phyloP scores from a whole-genome alignment of 2,329 filamentous ascomycete genomes.

The Monilinia fructicola region DNA sequence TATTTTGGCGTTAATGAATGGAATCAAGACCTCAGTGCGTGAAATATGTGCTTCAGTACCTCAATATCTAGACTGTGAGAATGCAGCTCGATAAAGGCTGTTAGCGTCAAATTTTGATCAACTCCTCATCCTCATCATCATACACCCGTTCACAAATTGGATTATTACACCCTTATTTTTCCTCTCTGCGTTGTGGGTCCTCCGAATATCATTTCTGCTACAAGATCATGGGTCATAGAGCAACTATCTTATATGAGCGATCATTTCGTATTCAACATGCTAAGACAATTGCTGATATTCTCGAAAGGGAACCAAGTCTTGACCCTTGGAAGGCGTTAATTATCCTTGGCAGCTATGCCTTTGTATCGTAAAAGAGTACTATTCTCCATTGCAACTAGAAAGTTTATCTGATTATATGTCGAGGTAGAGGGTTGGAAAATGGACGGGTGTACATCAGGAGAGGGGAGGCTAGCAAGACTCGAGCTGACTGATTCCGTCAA shows the following conservation, averaged over 20 bases:
- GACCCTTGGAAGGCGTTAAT: conserved; percentile 22
- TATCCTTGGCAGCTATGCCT: conserved; percentile 26
- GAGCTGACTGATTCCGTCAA: too few species aligned
- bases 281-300: conserved; percentile 20
- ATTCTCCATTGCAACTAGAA: neutral
- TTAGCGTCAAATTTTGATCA: too few species aligned
- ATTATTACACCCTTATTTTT: conserved; percentile 21
- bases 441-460: too few species aligned
- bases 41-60: conserved; percentile 26
- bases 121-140: neutral
- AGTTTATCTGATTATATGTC: neutral
- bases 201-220: neutral
- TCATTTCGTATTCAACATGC: conserved; percentile 25
- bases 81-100: neutral
- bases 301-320: conserved; percentile 10
- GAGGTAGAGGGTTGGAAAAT: too few species aligned
- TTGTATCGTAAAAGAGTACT: conserved; percentile 5
- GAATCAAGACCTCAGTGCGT: conserved; percentile 7
- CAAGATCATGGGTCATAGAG: conserved; percentile 20
- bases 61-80: conserved; percentile 23
- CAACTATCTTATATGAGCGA: conserved; percentile 21
- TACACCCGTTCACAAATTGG: neutral
- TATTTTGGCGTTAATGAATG: neutral
- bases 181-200: conserved; percentile 23
- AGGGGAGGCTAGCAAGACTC: too few species aligned